Evolutionary conservation across 2,329 filamentous ascomycete species (phyloP).

Genomic region (Penicillium palitans): DNA sequence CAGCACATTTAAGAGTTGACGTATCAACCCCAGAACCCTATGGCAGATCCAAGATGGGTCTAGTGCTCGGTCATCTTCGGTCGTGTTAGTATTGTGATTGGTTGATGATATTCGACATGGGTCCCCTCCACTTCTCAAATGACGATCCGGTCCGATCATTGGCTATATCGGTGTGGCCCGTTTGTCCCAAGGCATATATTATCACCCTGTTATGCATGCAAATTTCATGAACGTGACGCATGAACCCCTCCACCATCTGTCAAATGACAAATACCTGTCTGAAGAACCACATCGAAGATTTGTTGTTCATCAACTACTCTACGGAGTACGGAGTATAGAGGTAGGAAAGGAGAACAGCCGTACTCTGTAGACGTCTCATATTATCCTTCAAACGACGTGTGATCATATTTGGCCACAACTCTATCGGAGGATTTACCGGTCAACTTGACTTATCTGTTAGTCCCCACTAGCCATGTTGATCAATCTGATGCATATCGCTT

Average conservation of each 20-base stretch:
- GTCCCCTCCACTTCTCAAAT: background rate
- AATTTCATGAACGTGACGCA: slow-evolving; percentile 12
- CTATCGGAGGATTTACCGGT: slow-evolving; percentile 22
- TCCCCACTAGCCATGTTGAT: slow-evolving; percentile 21
- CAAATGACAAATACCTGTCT: slow-evolving; percentile 1
- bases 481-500: slow-evolving; percentile 28
- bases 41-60: slow-evolving; percentile 12
- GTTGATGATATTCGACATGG: background rate
- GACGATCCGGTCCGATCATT: slow-evolving; percentile 20
- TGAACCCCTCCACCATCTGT: slow-evolving; percentile 16
- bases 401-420: background rate
- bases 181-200: background rate
- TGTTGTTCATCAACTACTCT: background rate
- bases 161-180: background rate
- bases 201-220: slow-evolving; percentile 12
- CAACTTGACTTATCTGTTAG: slow-evolving; percentile 13
- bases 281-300: background rate
- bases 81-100: slow-evolving; percentile 2
- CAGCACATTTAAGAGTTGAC: slow-evolving; percentile 19
- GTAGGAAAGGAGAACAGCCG: background rate
- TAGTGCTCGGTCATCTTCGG: slow-evolving; percentile 17
- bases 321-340: no score
- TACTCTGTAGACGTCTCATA: background rate
- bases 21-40: slow-evolving; percentile 21
- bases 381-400: background rate